phyloP scores from a whole-genome alignment of 192 early-diverging fungal genomes.

The Paraglomus occultum region DNA sequence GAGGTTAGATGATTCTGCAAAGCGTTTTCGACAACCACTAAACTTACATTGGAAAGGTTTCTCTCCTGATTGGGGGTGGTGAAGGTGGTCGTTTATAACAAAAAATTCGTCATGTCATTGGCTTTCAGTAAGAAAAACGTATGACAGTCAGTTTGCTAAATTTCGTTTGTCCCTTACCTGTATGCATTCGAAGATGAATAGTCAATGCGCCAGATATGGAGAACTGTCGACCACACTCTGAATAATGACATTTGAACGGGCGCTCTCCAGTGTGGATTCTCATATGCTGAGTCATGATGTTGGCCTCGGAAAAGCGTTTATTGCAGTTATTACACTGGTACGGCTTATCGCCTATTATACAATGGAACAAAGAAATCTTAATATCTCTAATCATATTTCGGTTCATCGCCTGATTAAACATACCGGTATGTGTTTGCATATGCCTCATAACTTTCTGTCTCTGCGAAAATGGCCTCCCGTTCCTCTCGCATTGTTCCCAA shows the following conservation, averaged over 20 bases:
- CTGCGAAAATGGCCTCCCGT: constrained; percentile 50
- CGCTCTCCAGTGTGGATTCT: constrained; percentile 76
- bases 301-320: constrained; percentile 78
- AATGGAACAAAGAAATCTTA: constrained; percentile 28
- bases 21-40: constrained; percentile 52
- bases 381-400: background rate
- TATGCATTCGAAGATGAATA: constrained; percentile 67
- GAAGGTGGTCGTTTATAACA: no score
- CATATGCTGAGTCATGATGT: constrained; percentile 76
- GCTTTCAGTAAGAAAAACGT: no score
- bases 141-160: no score
- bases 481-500: constrained; percentile 51
- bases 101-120: no score
- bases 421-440: constrained; percentile 77
- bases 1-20: constrained; percentile 56
- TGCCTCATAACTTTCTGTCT: constrained; percentile 71
- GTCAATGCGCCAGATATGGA: constrained; percentile 68
- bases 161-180: constrained; percentile 31
- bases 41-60: constrained; percentile 53
- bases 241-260: constrained; percentile 65
- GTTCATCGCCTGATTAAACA: background rate
- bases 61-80: constrained; percentile 37
- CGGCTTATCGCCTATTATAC: constrained; percentile 67
- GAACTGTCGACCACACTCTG: constrained; percentile 64
- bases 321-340: constrained; percentile 73